Base-by-base conservation (phyloP, 2,329 filamentous ascomycete genomes). In the Aspergillus ruber region DNA sequence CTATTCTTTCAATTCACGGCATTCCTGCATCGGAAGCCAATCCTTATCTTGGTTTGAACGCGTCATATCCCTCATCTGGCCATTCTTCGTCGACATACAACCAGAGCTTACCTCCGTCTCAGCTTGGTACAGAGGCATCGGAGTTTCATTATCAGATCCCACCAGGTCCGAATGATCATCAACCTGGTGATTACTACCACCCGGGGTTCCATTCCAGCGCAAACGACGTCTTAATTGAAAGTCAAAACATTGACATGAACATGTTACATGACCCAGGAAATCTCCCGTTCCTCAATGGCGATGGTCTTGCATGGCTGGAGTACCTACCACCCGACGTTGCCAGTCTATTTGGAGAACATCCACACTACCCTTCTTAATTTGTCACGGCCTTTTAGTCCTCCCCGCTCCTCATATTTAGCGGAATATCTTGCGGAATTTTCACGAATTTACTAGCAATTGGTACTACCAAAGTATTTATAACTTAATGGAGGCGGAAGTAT, bases 171-270 rank as follows among this genome's bases (percentile, higher is more conserved):
- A 29, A 46, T 13, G 55, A 58, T 7, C 52, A 50, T 12, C 56
- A 57, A 20, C 43, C 36, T 12, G 47, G 40, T 17, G 48, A 42
- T 20, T 46, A 59, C 40, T 41, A 58, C 15, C 58, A 59, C n/a
- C 44, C 56, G 3, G 43, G 44, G 33, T 45, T 57, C 6, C 53
- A 52, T 13, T 36, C 59, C 6, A 48, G 58, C 10, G 52, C 51
- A 12, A 57, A 56, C 5, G 53, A 62, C 42, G 84, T 90, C 68
- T 83, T 86, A 51, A 87, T 90, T 54, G 82, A 88, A 61, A 85
- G 81, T 50, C 85, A 88, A 53, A 85, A 90, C 54, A 81, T 91
- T 29, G 85, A 90, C 53, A 85, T 90, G 74, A 81, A 79, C 20
- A 72, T 80, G 4, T 68, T 90, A 15, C 67, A 71, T 6, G 61